phyloP scores from a whole-genome alignment of 2,329 filamentous ascomycete genomes.

The Colletotrichum tofieldiae region DNA sequence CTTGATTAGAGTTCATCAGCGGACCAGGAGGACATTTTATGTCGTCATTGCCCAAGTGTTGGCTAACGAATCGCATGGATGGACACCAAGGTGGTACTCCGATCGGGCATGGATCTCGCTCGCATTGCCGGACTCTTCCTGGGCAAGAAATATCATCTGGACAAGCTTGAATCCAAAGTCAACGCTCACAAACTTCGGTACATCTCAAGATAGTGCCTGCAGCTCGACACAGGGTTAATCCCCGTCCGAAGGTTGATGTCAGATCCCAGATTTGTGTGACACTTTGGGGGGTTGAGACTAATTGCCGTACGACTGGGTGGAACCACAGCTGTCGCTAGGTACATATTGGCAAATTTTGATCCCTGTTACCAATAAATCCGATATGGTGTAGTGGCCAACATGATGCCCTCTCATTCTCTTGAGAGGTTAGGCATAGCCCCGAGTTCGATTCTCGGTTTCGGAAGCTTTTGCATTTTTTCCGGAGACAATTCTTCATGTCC shows the following conservation, averaged over 20 bases:
- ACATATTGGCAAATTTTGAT: too few relatives aligned
- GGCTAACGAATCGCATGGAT: not conserved
- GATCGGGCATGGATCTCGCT: not conserved
- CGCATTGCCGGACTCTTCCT: not conserved
- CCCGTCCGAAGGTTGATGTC: not conserved
- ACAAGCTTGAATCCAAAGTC: not conserved
- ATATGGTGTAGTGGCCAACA: conserved; percentile 28
- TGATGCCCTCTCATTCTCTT: not conserved
- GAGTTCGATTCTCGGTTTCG: too few relatives aligned
- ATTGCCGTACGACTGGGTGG: too few relatives aligned
- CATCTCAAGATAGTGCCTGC: too few relatives aligned
- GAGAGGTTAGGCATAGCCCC: too few relatives aligned
- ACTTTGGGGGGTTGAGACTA: too few relatives aligned
- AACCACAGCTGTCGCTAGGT: too few relatives aligned
- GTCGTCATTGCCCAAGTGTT: not conserved
- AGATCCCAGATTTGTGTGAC: not conserved
- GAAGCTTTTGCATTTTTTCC: too few relatives aligned
- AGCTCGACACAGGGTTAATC: not conserved
- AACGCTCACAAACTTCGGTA: not conserved
- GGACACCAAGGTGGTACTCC: not conserved
- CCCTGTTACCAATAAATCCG: not conserved
- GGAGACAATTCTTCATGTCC: too few relatives aligned
- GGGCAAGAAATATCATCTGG: not conserved
- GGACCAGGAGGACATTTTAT: not conserved
- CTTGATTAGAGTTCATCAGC: not conserved